Conservation (phyloP, 108 stramenopile species). For the Bacterosira constricta region DNA sequence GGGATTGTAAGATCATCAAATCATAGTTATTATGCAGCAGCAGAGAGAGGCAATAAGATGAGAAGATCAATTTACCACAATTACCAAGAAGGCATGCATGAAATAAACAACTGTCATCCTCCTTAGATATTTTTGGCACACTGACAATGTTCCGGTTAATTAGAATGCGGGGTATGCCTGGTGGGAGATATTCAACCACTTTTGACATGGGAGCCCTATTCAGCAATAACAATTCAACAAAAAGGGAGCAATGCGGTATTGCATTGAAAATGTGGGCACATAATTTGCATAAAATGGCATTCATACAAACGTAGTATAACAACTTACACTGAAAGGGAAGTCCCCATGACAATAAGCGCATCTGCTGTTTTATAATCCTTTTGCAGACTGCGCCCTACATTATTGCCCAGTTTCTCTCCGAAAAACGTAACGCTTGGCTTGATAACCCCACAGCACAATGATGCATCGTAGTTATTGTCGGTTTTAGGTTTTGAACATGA, state of each 20-base stretch:
- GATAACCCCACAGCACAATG: conserved; percentile 74
- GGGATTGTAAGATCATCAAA: neutral
- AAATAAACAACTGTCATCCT: conserved; percentile 57
- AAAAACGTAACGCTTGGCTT: conserved; percentile 89
- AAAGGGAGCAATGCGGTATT: neutral
- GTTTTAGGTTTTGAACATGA: conserved; percentile 5
- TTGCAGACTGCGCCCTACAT: conserved; percentile 61
- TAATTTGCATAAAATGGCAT: neutral
- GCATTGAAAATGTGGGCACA: neutral
- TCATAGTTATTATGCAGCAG: no score
- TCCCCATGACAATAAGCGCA: conserved; percentile 89
- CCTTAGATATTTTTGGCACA: conserved; percentile 29
- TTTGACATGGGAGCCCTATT: conserved; percentile 84
- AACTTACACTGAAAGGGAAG: conserved; percentile 84
- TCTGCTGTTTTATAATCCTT: conserved; percentile 76
- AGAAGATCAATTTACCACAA: conserved; percentile 44
- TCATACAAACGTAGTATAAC: no score
- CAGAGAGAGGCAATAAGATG: neutral
- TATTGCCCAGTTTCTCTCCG: conserved; percentile 72
- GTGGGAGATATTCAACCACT: conserved; percentile 69
- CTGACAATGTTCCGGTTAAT: conserved; percentile 84
- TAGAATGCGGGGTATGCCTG: conserved; percentile 71
- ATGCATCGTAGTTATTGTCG: conserved; percentile 7
- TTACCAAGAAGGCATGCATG: conserved; percentile 83
- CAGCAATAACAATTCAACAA: neutral